Evolutionary conservation across 192 early-diverging fungal genomes (phyloP).

Genomic region (Coemansia sp.): DNA sequence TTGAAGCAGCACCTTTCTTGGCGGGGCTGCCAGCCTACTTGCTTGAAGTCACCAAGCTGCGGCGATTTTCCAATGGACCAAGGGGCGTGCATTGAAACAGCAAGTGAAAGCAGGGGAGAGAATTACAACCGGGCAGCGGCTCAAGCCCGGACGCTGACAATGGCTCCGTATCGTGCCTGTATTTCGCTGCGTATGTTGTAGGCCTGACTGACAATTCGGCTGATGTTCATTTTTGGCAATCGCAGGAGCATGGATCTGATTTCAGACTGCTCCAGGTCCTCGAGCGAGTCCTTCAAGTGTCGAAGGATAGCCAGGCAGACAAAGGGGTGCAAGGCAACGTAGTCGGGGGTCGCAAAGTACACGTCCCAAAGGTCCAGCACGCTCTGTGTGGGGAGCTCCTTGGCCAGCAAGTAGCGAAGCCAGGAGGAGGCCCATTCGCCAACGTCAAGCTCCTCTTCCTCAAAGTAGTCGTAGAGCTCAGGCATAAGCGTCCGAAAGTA

Average conservation of each 20-base stretch:
- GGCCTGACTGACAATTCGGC: conserved; percentile 67
- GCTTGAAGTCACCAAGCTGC: background rate
- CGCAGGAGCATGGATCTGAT: conserved; percentile 79
- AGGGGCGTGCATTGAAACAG: background rate
- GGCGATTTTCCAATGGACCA: background rate
- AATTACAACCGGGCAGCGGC: background rate
- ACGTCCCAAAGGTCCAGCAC: conserved; percentile 85
- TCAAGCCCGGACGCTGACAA: conserved; percentile 2
- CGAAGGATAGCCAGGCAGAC: conserved; percentile 83
- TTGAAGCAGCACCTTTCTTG: too few species aligned
- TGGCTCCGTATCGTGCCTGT: conserved; percentile 54
- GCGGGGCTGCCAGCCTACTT: too few species aligned
- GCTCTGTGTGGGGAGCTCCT: conserved; percentile 80
- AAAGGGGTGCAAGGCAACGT: conserved; percentile 78
- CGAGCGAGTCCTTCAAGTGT: conserved; percentile 73
- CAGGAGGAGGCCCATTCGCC: conserved; percentile 85
- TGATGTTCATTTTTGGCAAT: conserved; percentile 72
- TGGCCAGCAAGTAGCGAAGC: conserved; percentile 75
- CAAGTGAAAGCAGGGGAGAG: background rate
- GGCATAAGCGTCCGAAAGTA: conserved; percentile 80
- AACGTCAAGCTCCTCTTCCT: conserved; percentile 89
- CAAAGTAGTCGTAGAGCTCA: conserved; percentile 91
- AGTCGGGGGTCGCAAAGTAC: conserved; percentile 77
- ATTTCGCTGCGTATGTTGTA: conserved; percentile 69
- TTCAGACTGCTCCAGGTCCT: conserved; percentile 89